Conservation (phyloP, 140 eudicot genomes). For the Ambrosia hybrid region DNA sequence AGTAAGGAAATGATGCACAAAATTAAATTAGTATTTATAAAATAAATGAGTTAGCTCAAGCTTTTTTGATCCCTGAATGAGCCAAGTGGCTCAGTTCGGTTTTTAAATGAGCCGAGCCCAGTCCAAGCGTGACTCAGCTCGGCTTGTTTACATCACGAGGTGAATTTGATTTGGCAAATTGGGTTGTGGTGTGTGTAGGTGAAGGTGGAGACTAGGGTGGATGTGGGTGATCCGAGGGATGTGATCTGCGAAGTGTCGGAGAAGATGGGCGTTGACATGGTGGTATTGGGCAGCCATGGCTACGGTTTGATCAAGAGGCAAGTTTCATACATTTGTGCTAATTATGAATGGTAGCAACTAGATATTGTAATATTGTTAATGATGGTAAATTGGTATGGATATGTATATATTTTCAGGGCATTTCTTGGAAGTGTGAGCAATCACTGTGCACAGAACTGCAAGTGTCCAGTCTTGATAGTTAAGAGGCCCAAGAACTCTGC, state of each 20-base stretch:
- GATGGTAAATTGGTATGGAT: too few species aligned
- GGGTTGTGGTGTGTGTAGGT: constrained; percentile 41
- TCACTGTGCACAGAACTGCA: constrained; percentile 72
- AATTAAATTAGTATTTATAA: too few species aligned
- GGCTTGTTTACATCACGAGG: too few species aligned
- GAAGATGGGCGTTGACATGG: constrained; percentile 64
- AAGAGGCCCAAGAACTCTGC: constrained; percentile 60
- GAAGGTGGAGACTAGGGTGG: constrained; percentile 66
- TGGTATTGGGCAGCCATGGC: constrained; percentile 87
- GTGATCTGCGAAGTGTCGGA: constrained; percentile 72
- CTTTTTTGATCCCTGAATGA: too few species aligned
- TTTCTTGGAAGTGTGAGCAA: constrained; percentile 95
- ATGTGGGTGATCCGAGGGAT: constrained; percentile 75
- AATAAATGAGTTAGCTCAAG: too few species aligned
- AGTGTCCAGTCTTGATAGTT: constrained; percentile 80
- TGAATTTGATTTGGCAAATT: neutral
- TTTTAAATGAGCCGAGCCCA: too few species aligned
- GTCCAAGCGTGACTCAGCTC: too few species aligned
- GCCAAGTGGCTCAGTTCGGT: too few species aligned
- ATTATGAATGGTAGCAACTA: too few species aligned
- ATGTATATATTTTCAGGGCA: constrained; percentile 48
- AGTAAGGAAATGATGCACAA: too few species aligned
- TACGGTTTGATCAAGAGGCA: constrained; percentile 78
- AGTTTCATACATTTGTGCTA: neutral
- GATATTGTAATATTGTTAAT: too few species aligned